phyloP scores from a whole-genome alignment of 371 early-diverging fungal genomes.

The Apophysomyces variabilis region DNA sequence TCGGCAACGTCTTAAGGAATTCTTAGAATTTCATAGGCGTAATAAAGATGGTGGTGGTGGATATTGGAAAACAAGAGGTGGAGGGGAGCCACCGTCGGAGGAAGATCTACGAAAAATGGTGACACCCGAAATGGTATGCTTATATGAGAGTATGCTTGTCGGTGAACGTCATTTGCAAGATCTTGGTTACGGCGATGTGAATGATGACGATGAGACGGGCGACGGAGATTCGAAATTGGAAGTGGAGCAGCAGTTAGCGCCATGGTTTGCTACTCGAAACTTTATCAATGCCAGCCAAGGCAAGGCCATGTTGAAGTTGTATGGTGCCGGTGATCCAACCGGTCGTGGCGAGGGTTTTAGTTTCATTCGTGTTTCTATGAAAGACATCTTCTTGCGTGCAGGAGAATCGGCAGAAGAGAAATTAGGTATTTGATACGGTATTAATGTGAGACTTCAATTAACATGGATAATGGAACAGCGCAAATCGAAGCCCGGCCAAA shows the following conservation, averaged over 20 bases:
- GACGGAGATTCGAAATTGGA: slow-evolving; percentile 79
- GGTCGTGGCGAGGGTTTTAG: slow-evolving; percentile 98
- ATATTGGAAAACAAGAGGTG: slow-evolving; percentile 92
- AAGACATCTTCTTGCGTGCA: slow-evolving; percentile 93
- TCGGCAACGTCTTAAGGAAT: slow-evolving; percentile 93
- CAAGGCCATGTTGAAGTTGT: slow-evolving; percentile 93
- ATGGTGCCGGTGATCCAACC: slow-evolving; percentile 97
- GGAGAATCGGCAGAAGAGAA: slow-evolving; percentile 87
- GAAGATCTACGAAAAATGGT: slow-evolving; percentile 95
- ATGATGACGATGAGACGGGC: slow-evolving; percentile 67
- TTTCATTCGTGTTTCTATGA: slow-evolving; percentile 97
- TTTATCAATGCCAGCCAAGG: slow-evolving; percentile 91
- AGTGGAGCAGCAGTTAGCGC: slow-evolving; percentile 93
- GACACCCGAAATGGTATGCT: slow-evolving; percentile 98
- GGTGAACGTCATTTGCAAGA: slow-evolving; percentile 96
- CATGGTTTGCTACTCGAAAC: slow-evolving; percentile 97
- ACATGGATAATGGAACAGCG: slow-evolving; percentile 33
- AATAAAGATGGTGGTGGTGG: slow-evolving; percentile 80
- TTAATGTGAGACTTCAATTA: background rate
- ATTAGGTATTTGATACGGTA: slow-evolving; percentile 41
- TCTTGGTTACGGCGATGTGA: slow-evolving; percentile 81
- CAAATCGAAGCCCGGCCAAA: slow-evolving; percentile 84
- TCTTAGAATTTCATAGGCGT: slow-evolving; percentile 93
- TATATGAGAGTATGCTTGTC: slow-evolving; percentile 96
- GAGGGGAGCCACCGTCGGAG: slow-evolving; percentile 83